These are phyloP conservation scores for Xylariaceae sp. DNA, from an alignment of 2,329 filamentous ascomycete genomes.

Conservation along the genomic window DNA sequence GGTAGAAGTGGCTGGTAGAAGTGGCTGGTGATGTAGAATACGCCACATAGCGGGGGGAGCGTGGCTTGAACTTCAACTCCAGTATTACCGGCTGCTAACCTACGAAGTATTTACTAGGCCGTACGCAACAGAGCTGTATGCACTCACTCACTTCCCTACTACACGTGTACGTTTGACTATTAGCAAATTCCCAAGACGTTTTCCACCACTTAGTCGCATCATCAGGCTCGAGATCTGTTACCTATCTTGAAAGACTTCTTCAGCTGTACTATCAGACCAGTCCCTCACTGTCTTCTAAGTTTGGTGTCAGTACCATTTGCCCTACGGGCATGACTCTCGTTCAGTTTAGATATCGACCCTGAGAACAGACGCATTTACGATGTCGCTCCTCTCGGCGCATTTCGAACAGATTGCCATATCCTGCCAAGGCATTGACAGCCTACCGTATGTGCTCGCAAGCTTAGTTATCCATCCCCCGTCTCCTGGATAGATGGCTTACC, in stretches of 20 bases:
- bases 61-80: slow-evolving; percentile 3
- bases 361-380: slow-evolving; percentile 40
- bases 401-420: slow-evolving; percentile 77
- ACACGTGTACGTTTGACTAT: too few species aligned
- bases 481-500: background rate
- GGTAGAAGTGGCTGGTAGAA: background rate
- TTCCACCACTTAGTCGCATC: too few species aligned
- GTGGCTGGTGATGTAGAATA: background rate
- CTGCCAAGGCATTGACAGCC: slow-evolving; percentile 73
- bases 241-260: too few species aligned
- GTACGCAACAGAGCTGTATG: too few species aligned
- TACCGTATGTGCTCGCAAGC: slow-evolving; percentile 59
- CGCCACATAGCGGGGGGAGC: slow-evolving; percentile 20
- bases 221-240: too few species aligned
- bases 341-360: background rate
- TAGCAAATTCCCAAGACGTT: too few species aligned
- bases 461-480: slow-evolving; percentile 7
- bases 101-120: too few species aligned
- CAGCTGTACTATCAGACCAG: too few species aligned
- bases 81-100: too few species aligned
- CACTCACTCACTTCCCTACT: too few species aligned
- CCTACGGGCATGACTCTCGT: background rate
- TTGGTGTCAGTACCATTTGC: too few species aligned
- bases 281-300: background rate
- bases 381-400: slow-evolving; percentile 71